Evolutionary conservation across 495 filamentous ascomycete genomes (phyloP).

Genomic region (Aspergillus heteromorphus): DNA sequence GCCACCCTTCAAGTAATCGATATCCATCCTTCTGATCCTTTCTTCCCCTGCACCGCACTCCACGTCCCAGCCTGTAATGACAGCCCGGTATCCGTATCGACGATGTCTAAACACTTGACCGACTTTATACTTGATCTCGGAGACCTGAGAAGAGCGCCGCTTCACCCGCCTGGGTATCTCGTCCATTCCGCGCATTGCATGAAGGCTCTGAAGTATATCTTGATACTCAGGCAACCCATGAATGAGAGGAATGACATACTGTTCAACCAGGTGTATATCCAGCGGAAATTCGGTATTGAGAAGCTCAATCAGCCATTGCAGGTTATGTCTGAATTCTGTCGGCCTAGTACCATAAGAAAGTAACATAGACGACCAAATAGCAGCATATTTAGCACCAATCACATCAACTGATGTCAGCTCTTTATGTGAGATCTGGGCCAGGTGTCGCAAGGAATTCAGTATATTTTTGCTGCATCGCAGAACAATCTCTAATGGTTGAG

Average conservation of each 20-base stretch:
- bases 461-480: constrained; percentile 79
- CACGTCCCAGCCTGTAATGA: constrained; percentile 83
- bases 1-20: constrained; percentile 58
- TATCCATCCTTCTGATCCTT: constrained; percentile 57
- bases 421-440: constrained; percentile 19
- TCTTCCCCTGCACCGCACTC: constrained; percentile 48
- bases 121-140: constrained; percentile 60
- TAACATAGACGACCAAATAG: constrained; percentile 73
- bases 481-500: constrained; percentile 59
- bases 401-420: constrained; percentile 41
- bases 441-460: constrained; percentile 50
- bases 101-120: constrained; percentile 82
- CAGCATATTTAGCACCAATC: constrained; percentile 66
- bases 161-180: constrained; percentile 51
- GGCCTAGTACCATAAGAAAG: constrained; percentile 42
- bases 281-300: constrained; percentile 55
- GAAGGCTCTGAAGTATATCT: constrained; percentile 48
- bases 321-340: constrained; percentile 53
- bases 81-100: constrained; percentile 70
- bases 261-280: constrained; percentile 61
- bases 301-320: constrained; percentile 63
- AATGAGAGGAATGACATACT: constrained; percentile 58
- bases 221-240: constrained; percentile 35
- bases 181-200: constrained; percentile 57
- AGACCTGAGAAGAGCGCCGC: constrained; percentile 30